Base-by-base conservation (phyloP, 208 protist species). In the Wallacemonas sp. region DNA sequence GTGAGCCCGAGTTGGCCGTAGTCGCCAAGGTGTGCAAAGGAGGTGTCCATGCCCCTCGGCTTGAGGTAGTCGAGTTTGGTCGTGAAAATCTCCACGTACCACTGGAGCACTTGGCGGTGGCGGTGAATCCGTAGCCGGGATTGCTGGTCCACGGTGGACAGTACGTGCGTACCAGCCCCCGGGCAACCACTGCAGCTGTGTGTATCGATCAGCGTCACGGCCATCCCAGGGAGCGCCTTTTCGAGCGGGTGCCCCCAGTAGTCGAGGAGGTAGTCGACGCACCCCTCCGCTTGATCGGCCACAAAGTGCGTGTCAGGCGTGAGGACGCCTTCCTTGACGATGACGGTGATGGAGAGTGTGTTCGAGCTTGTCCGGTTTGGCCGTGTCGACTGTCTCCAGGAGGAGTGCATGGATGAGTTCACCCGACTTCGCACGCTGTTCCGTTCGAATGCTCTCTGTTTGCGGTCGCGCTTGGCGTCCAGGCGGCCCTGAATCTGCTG, bases 61-160 rank as follows among this genome's bases (percentile, higher is more conserved):
- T 82, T 78, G 55, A 97, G 76, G 52, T 84, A 80, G 71, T 85
- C 61, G 39, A 95, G 74, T 33, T 81, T 79, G 10, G 32, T 49
- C 23, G 84, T 77, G 68, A 92, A 97, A 33, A 77, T 74, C 62
- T 95, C 89, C 7, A 91, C 76, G 67, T 85, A 97, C 86, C 86
- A 92, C 74, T 97, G 92, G 20, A 97, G 77, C 57, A 85, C 67
- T 31, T 81, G 82, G 29, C 92, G 79, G 61, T 94, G 93, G 41
- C 76, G 72, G 57, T 92, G 81, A 44, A 97, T 65, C n/a, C 46
- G 61, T 39, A 87, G 63, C 33, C 84, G 75, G 44, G 70, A 74
- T 1, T 57, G 63, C n/a, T 67, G 42, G 44, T 81, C 78, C 2
- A 74, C 70, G 22, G 85, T 75, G 31, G 88, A 94, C 2, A 97